Conservation (phyloP, 2,329 filamentous ascomycete species). For the Cladosporium oxysporum region DNA sequence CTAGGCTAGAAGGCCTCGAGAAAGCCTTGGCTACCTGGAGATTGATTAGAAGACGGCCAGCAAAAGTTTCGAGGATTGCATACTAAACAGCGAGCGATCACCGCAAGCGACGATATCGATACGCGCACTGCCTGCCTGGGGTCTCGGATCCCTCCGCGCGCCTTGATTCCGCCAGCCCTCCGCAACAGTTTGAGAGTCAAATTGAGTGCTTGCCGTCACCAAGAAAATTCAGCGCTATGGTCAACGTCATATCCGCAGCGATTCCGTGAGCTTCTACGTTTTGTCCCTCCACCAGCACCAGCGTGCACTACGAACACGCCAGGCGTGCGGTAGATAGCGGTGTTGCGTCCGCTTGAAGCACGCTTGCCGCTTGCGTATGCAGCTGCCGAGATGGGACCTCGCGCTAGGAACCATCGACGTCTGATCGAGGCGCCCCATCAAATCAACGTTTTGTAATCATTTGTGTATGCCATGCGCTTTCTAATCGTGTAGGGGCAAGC, state of each 20-base stretch:
- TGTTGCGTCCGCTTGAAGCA: conserved; percentile 1
- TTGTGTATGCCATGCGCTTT: conserved; percentile 6
- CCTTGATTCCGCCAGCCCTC: neutral
- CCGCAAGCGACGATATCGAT: neutral
- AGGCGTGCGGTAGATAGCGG: neutral
- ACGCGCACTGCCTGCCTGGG: neutral
- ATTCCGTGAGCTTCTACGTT: conserved; percentile 8
- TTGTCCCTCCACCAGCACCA: neutral
- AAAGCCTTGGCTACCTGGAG: neutral
- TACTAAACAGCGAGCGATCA: neutral
- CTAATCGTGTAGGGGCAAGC: conserved; percentile 1
- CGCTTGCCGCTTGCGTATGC: neutral
- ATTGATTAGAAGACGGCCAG: neutral
- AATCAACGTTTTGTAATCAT: conserved; percentile 19
- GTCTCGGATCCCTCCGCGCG: neutral
- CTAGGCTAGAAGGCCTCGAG: neutral
- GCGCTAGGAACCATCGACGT: conserved; percentile 14
- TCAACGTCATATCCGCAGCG: conserved; percentile 7
- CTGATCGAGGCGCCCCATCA: neutral
- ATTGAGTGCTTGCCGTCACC: neutral
- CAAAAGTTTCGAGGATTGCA: neutral
- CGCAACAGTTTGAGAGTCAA: neutral
- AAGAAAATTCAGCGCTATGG: neutral
- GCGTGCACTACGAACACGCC: neutral
- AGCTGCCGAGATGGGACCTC: conserved; percentile 19